Evolutionary conservation across 208 protist genomes (phyloP), one percentile per base, ranked within the genome.

Genomic region (Trypanosoma vivax): DNA sequence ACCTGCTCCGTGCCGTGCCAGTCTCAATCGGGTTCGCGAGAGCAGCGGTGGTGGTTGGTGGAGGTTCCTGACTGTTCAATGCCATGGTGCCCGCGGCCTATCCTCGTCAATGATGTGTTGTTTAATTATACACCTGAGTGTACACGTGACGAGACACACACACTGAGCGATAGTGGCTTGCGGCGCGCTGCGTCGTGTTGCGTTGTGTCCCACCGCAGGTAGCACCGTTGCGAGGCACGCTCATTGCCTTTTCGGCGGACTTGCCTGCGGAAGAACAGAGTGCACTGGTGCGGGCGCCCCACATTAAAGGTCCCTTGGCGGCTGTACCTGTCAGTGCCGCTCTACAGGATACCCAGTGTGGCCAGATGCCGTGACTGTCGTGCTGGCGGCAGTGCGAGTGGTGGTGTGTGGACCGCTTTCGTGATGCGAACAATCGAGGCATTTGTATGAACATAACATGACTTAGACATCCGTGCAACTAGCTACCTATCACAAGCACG

Each of bases 401-500:
- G n/a, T n/a, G n/a, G n/a, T n/a, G n/a, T n/a, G n/a, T n/a, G 5
- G 31, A 27, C 53, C 10, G 11, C 5, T 33, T 0, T 27, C 16
- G 18, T 65, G 58, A 51, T 56, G 48, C 30, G 13, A 57, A 16
- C 13, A 40, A 51, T 65, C 40, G 49, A 65, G 40, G 49, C 49
- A 65, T 57, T 65, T 65, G 48, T 56, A 65, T 65, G 58, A 65
- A 19, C 31, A 34, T 29, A 5, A 41, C 21, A 18, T 65, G 58
- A 65, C 13, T 57, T 65, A 57, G 38, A 57, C 14, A 21, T 57
- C 58, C 58, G 58, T 57, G 49, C 49, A 65, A 18, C 30, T 50
- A 57, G 58, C 48, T 57, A 51, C 58, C 58, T 51, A 65, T 29
- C 49, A 57, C 24, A 57, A 29, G 49, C 58, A 65, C 49, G 58